Base-by-base conservation (phyloP, 352 stramenopile genomes). In the Pythium rhizo-oryzae region DNA sequence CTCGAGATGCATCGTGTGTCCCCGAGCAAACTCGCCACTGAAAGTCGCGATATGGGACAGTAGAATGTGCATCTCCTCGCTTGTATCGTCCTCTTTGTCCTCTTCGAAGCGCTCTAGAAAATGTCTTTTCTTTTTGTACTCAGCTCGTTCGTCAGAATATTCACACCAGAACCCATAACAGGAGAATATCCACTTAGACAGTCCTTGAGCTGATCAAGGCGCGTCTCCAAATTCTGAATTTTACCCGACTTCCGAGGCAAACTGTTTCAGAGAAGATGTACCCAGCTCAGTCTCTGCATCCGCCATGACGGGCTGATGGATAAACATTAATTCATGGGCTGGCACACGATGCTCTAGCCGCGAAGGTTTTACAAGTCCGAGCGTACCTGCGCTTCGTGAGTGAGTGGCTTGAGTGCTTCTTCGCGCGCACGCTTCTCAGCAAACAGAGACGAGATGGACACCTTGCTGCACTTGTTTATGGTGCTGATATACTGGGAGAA, bases 91-190 rank as follows among this genome's bases (percentile, higher is more conserved):
- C 63, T n/a, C n/a, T n/a, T n/a, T n/a, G n/a, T n/a, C n/a, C n/a
- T 95, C 87, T 69, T 93, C 85, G 62, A 95, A 92, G 64, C 93
- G 93, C 56, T 92, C 76, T 12, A 95, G 72, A 58, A 93, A 93
- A 13, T 81, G 75, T 9, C 68, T 65, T 85, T 93, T 95, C 85
- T n/a, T 93, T 59, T 47, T 47, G 13, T 8, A 12, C n/a, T 4
- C 25, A 35, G 33, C 58, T 51, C 4, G 41, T 35, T 6, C n/a
- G n/a, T 37, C 41, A 30, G 33, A 1, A 6, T 47, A 12, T 47
- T 15, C 4, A 51, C 24, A 56, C 21, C 47, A 28, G 5, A 19
- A 8, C n/a, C n/a, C n/a, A n/a, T 56, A n/a, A n/a, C n/a, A n/a
- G n/a, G n/a, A n/a, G n/a, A 25, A 47, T 19, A 16, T 3, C 28